These are phyloP conservation scores for Naganishia friedmannii DNA, from an alignment of 768 basidiomycete genomes.

Conservation along the genomic window DNA sequence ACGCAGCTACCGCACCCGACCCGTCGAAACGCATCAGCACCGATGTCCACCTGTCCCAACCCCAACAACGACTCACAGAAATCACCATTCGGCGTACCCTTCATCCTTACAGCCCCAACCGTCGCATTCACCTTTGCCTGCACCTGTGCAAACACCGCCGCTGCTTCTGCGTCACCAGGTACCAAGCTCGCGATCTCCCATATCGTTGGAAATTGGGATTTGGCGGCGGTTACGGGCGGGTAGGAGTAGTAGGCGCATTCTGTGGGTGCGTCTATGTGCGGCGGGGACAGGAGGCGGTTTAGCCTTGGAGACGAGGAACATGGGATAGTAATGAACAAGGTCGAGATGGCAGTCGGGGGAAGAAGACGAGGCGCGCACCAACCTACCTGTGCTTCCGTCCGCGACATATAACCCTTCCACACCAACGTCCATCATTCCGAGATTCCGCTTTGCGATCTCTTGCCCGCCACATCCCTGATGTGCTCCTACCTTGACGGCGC, in stretches of 20 bases:
- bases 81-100: conserved; percentile 49
- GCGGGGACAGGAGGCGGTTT: no score
- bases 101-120: conserved; percentile 43
- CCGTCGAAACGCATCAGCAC: conserved; percentile 4
- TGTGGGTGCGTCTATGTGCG: conserved; percentile 32
- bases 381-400: conserved; percentile 3
- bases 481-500: neutral
- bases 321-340: no score
- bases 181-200: conserved; percentile 49
- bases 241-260: conserved; percentile 51
- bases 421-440: conserved; percentile 7
- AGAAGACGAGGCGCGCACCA: neutral
- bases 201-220: conserved; percentile 42
- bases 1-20: conserved; percentile 30
- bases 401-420: conserved; percentile 9
- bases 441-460: conserved; percentile 23
- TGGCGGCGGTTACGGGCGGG: conserved; percentile 35
- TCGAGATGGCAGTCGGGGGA: no score
- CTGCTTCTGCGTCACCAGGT: conserved; percentile 45
- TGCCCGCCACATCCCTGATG: conserved; percentile 21
- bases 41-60: neutral
- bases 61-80: conserved; percentile 37
- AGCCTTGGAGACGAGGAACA: neutral
- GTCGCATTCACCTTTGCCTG: conserved; percentile 42
- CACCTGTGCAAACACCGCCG: conserved; percentile 42